Conservation (phyloP, 768 basidiomycete species). For the Calocybe indica region DNA sequence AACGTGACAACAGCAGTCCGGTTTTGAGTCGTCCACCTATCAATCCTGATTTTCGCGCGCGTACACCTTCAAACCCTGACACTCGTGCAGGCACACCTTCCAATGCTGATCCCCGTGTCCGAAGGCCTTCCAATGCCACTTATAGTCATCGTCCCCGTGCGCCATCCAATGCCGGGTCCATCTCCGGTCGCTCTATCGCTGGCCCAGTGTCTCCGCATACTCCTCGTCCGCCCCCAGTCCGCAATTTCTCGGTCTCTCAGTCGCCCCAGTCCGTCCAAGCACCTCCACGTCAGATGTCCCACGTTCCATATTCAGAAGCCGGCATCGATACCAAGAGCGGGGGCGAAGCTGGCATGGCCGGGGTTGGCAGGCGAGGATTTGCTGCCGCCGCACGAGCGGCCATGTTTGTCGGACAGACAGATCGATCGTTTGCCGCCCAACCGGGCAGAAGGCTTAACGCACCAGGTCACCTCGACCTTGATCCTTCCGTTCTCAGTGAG, state of each 20-base stretch:
- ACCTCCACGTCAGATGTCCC: too few relatives aligned
- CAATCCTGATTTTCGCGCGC: conserved; percentile 17
- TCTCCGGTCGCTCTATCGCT: not conserved
- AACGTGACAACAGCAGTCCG: conserved; percentile 11
- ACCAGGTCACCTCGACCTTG: conserved; percentile 29
- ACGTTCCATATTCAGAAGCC: conserved; percentile 9
- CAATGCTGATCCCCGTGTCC: too few relatives aligned
- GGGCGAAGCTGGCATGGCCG: conserved; percentile 84
- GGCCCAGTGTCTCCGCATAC: too few relatives aligned
- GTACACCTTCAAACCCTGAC: conserved; percentile 14
- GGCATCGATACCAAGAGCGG: conserved; percentile 68
- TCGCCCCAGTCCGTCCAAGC: conserved; percentile 8
- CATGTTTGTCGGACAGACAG: conserved; percentile 24
- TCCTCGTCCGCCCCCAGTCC: not conserved
- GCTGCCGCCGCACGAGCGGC: conserved; percentile 62
- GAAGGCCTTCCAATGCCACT: conserved; percentile 12
- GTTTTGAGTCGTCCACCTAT: conserved; percentile 7
- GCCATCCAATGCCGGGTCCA: too few relatives aligned
- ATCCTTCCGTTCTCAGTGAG: too few relatives aligned
- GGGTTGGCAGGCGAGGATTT: conserved; percentile 83
- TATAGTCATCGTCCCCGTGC: too few relatives aligned
- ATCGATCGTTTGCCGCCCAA: conserved; percentile 11
- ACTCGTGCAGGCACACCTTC: conserved; percentile 3
- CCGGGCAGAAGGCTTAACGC: conserved; percentile 24
- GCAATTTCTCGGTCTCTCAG: conserved; percentile 9